Percentiles rank a stretch among this genome's conserved stretches.
Evolutionary conservation across 139 green algal genomes (phyloP).

Genomic region (Raphidocelis subcapitata): DNA sequence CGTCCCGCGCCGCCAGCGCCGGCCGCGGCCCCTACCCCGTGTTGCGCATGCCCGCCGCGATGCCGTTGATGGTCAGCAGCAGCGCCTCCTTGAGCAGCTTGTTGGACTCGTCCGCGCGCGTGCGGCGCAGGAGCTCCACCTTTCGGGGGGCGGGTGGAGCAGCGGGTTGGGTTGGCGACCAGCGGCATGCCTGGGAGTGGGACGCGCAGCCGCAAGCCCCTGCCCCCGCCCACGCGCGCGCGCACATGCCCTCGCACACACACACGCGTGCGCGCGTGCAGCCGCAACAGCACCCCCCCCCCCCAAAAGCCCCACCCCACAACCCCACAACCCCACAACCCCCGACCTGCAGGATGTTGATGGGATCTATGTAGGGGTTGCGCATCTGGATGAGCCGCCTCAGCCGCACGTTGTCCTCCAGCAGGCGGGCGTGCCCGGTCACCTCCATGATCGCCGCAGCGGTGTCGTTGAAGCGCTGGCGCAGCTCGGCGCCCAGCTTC

Average conservation of each 20-base stretch:
- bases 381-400: conserved; percentile 84
- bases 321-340: not conserved
- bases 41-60: conserved; percentile 98
- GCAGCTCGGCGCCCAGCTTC: conserved; percentile 65
- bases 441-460: conserved; percentile 55
- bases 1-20: no score
- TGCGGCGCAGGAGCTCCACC: conserved; percentile 76
- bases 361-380: conserved; percentile 87
- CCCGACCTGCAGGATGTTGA: conserved; percentile 91
- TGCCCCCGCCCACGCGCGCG: not conserved
- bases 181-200: not conserved
- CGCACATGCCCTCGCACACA: not conserved
- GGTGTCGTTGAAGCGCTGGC: conserved; percentile 54
- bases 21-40: no score
- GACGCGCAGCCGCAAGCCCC: not conserved
- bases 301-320: not conserved
- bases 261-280: not conserved
- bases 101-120: conserved; percentile 63
- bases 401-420: conserved; percentile 72
- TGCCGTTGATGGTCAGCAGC: conserved; percentile 95
- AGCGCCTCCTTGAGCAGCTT: conserved; percentile 68
- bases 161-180: not conserved
- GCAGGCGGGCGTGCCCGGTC: conserved; percentile 72
- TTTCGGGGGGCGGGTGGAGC: conserved; percentile 48
- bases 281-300: not conserved